Percentiles rank a stretch among this genome's conserved stretches.
These are phyloP conservation scores for Marasmius fiardii DNA, from an alignment of 1,284 basidiomycete genomes.

Conservation along the genomic window DNA sequence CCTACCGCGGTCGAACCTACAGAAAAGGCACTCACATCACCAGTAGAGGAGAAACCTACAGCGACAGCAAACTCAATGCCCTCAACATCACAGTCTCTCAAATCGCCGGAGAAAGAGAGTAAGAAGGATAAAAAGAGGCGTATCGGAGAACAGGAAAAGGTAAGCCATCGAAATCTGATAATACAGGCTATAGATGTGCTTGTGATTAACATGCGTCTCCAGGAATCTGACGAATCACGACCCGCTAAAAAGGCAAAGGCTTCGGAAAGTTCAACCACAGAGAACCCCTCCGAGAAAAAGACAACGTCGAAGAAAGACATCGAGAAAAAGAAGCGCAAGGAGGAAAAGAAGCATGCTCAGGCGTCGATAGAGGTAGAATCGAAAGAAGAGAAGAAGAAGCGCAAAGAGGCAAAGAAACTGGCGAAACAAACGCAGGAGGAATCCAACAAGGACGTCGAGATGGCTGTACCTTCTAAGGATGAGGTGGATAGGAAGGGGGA, in stretches of 20 bases:
- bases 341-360: conserved; percentile 22
- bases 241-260: conserved; percentile 22
- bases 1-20: conserved; percentile 13
- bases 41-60: conserved; percentile 7
- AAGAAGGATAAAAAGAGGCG: conserved; percentile 24
- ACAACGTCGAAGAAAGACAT: conserved; percentile 4
- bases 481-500: conserved; percentile 18
- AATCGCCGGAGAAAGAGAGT: conserved; percentile 11
- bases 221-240: conserved; percentile 15
- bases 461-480: conserved; percentile 12
- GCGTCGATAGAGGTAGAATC: conserved; percentile 9
- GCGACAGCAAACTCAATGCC: conserved; percentile 5
- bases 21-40: conserved; percentile 6
- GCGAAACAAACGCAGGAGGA: conserved; percentile 15
- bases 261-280: conserved; percentile 11
- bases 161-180: background rate
- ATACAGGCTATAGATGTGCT: background rate
- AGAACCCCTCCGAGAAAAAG: conserved; percentile 3
- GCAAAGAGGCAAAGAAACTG: conserved; percentile 12
- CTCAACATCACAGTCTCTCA: conserved; percentile 1
- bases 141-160: conserved; percentile 20
- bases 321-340: conserved; percentile 7
- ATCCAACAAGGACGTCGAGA: conserved; percentile 25
- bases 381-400: conserved; percentile 2
- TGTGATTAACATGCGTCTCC: background rate